Base-by-base conservation (phyloP, 1,284 basidiomycete species). In the Cutaneotrichosporon cyanovorans region DNA sequence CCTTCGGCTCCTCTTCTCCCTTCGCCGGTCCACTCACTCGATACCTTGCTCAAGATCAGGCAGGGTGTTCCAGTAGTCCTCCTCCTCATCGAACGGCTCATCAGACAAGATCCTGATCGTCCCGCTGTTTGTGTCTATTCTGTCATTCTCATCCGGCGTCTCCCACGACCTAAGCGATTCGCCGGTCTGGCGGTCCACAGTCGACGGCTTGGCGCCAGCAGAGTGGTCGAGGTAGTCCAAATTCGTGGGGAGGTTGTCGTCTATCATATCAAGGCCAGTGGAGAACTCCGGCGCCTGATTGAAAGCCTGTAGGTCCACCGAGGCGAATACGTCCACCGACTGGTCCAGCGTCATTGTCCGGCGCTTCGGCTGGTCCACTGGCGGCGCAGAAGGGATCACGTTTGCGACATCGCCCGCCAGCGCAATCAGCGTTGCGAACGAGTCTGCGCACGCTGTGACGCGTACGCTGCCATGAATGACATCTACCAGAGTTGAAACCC, bases 221-320 rank as follows among this genome's bases (percentile, higher is more conserved):
- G 85, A 83, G 41, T 80, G 80, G 55, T 91, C 88, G 21, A 96
- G 76, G 61, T 91, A 97, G 58, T 90, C 85, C 30, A 78, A 73
- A 65, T 97, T 92, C 15, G 78, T 85, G 0, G 92, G 92, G 11
- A 97, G 74, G 63, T 97, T 90, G 61, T 97, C 93, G 35, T 78
- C 76, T 39, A 97, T 84, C 79, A 96, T 83, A 67, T 97, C 92
- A 4, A 87, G 82, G 4, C 81, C 78, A 5, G 81, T 78, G 6
- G 71, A 61, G 23, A 74, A 55, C 53, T 88, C 83, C 1, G 86
- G 85, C 6, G 82, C 66, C 19, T 75, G 74, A 40, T 37, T 42
- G 71, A 95, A 96, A 0, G 90, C 87, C 31, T 85, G 68, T 47
- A 92, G 83, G 49, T 95, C 90, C 21, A 96, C 73, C 15, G 86